These are phyloP conservation scores for Simplicillium sp. DNA, from an alignment of 2,329 filamentous ascomycete genomes.

Conservation along the genomic window DNA sequence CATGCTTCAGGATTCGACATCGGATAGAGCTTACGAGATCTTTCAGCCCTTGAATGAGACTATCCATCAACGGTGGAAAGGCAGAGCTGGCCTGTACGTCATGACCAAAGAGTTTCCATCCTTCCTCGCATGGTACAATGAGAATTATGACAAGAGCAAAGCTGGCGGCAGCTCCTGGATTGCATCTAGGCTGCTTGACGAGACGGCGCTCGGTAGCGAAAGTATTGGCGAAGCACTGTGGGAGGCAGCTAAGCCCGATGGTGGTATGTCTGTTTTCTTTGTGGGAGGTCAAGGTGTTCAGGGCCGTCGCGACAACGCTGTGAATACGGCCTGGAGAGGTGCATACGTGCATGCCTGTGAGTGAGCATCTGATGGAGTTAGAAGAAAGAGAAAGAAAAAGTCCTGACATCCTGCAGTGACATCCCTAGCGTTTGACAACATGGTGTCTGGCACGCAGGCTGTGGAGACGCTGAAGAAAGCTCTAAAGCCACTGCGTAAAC, in stretches of 20 bases:
- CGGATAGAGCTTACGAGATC: constrained; percentile 13
- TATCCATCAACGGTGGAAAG: constrained; percentile 25
- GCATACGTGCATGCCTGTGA: constrained; percentile 25
- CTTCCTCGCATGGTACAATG: constrained; percentile 26
- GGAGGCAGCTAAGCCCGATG: constrained; percentile 17
- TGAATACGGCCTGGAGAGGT: constrained; percentile 37
- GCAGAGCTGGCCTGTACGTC: constrained; percentile 10
- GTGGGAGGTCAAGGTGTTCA: constrained; percentile 34
- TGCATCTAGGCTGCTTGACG: constrained; percentile 34
- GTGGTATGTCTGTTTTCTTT: constrained; percentile 16
- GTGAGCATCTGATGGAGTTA: constrained; percentile 1
- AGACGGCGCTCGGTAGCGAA: constrained; percentile 23
- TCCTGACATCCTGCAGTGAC: constrained; percentile 10
- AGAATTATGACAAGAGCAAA: constrained; percentile 21
- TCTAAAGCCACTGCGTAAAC: constrained; percentile 24
- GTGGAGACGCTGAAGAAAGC: constrained; percentile 15
- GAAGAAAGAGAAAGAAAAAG: neutral
- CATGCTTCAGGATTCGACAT: constrained; percentile 24
- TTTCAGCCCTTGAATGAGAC: constrained; percentile 26
- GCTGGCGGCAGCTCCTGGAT: constrained; percentile 26
- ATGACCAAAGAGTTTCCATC: constrained; percentile 15
- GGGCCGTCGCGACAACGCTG: constrained; percentile 29
- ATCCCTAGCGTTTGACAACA: constrained; percentile 21
- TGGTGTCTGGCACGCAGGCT: constrained; percentile 15
- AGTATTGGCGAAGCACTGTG: constrained; percentile 26